These are phyloP conservation scores for Xylaria castorea DNA, from an alignment of 495 filamentous ascomycete species.

Conservation along the genomic window DNA sequence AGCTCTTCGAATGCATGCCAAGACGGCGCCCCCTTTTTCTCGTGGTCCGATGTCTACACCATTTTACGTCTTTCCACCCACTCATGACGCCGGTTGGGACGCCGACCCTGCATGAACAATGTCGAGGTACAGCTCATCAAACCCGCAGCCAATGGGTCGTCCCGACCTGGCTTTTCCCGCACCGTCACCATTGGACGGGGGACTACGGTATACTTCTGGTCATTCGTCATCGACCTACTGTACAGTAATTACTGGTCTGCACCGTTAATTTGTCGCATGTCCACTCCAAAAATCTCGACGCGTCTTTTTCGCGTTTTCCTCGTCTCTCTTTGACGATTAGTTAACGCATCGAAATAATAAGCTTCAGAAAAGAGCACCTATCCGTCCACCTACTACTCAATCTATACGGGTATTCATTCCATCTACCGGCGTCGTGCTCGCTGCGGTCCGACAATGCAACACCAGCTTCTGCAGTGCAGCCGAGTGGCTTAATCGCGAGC, in stretches of 20 bases:
- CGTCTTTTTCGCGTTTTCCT: slow-evolving; percentile 9
- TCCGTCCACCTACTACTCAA: not conserved
- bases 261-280: not conserved
- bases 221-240: not conserved
- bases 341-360: not conserved
- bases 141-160: slow-evolving; percentile 19
- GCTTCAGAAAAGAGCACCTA: not conserved
- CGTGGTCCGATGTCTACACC: slow-evolving; percentile 16
- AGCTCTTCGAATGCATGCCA: slow-evolving; percentile 14
- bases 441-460: slow-evolving; percentile 4
- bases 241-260: not conserved
- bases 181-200: slow-evolving; percentile 2
- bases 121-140: slow-evolving; percentile 27
- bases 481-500: not conserved
- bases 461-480: slow-evolving; percentile 20
- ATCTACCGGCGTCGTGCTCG: slow-evolving; percentile 1
- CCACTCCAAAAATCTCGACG: slow-evolving; percentile 11
- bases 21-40: slow-evolving; percentile 25
- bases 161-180: slow-evolving; percentile 16
- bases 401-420: not conserved
- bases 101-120: slow-evolving; percentile 25
- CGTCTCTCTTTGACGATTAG: not conserved
- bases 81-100: slow-evolving; percentile 12
- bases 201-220: not conserved
- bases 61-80: slow-evolving; percentile 8